Base-by-base conservation (phyloP, 768 basidiomycete genomes). In the Hypsizygus marmoreus region DNA sequence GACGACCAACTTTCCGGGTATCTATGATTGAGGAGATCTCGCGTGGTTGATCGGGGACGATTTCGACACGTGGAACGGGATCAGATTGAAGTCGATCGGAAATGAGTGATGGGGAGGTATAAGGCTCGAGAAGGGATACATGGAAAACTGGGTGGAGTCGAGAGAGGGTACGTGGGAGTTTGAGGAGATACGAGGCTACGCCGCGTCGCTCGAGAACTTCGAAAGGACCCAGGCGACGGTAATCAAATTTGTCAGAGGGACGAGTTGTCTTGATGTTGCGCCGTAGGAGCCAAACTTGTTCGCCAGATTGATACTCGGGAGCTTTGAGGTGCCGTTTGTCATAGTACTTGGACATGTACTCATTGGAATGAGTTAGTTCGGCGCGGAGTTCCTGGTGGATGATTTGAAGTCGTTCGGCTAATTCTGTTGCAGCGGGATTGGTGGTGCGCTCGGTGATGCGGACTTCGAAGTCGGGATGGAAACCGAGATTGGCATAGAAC, bases 401-500 rank as follows among this genome's bases (percentile, higher is more conserved):
- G 5, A 4, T n/a, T n/a, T n/a, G n/a, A n/a, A n/a, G n/a, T n/a
- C n/a, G n/a, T n/a, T n/a, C n/a, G n/a, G n/a, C n/a, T 9, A 35
- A 20, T 17, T 35, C 33, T n/a, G 4, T 13, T 9, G 33, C 33
- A 3, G 33, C 33, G 13, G 33, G 33, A 16, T 17, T 20, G 3
- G 33, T 8, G 3, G 13, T 7, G 12, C 3, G 13, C 14, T 35
- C 33, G 3, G 33, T 35, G 13, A 35, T 35, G 3, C 13, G 33
- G 3, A 20, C 16, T 35, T 35, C 3, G 33, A n/a, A n/a, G n/a
- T n/a, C n/a, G n/a, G n/a, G n/a, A n/a, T n/a, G n/a, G n/a, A n/a
- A n/a, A n/a, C n/a, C 5, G 13, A 8, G 19, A 13, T 67, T 67
- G 20, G 68, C 56, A 31, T 62, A 69, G 58, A 72, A 71, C 4